Evolutionary conservation across 495 filamentous ascomycete genomes (phyloP).

Genomic region (Antarctomyces pellizariae): DNA sequence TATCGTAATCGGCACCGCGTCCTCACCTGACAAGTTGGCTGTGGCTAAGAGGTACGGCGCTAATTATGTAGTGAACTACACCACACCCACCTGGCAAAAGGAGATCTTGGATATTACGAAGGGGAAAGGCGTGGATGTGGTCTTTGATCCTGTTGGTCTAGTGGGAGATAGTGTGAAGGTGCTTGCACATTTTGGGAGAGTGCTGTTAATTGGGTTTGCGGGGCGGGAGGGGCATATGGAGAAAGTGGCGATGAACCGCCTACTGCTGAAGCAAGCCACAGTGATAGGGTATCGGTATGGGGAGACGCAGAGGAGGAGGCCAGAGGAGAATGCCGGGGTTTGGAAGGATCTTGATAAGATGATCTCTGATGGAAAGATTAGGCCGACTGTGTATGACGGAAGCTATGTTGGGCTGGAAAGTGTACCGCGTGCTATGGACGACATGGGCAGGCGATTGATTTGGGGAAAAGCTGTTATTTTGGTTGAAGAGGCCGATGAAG

Average conservation of each 20-base stretch:
- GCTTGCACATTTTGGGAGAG: conserved; percentile 37
- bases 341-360: conserved; percentile 40
- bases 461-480: conserved; percentile 55
- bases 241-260: conserved; percentile 45
- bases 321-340: conserved; percentile 26
- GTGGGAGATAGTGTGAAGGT: conserved; percentile 40
- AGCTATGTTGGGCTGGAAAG: conserved; percentile 37
- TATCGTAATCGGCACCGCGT: conserved; percentile 8
- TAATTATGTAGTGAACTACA: conserved; percentile 24
- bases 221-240: conserved; percentile 34
- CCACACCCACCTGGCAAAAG: conserved; percentile 5
- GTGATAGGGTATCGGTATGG: conserved; percentile 35
- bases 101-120: conserved; percentile 6
- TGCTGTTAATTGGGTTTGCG: conserved; percentile 45
- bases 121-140: conserved; percentile 8
- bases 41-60: conserved; percentile 18
- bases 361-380: conserved; percentile 33
- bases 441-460: conserved; percentile 32
- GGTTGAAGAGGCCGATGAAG: no score
- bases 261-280: conserved; percentile 44
- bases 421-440: conserved; percentile 33
- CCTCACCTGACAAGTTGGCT: conserved; percentile 9
- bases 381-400: conserved; percentile 32
- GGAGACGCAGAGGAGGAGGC: conserved; percentile 23
- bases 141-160: conserved; percentile 28